These are phyloP conservation scores for Debaryomyces coudertii DNA, from an alignment of 1,139 yeast species.

Conservation along the genomic window DNA sequence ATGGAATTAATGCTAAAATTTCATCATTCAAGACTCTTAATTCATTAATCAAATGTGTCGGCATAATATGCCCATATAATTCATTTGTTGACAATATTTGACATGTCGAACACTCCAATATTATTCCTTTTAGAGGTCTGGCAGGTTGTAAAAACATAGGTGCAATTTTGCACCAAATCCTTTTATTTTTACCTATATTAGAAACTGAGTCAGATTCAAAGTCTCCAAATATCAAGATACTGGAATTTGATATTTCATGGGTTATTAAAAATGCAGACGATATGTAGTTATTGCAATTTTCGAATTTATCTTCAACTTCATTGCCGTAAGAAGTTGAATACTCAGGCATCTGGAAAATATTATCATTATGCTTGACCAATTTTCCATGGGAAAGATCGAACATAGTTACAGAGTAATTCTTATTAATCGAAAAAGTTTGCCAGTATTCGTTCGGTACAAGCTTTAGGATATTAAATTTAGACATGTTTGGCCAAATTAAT, in stretches of 20 bases:
- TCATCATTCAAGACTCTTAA: slow-evolving; percentile 40
- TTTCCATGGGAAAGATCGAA: slow-evolving; percentile 47
- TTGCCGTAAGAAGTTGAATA: slow-evolving; percentile 24
- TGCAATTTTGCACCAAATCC: slow-evolving; percentile 63
- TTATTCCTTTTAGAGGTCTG: slow-evolving; percentile 49
- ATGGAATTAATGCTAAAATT: slow-evolving; percentile 18
- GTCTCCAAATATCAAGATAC: slow-evolving; percentile 74
- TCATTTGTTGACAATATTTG: slow-evolving; percentile 45
- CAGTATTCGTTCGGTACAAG: slow-evolving; percentile 25
- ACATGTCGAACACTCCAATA: slow-evolving; percentile 77
- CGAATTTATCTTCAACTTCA: slow-evolving; percentile 26
- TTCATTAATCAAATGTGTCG: slow-evolving; percentile 62
- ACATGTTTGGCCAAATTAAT: slow-evolving; percentile 76
- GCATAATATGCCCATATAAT: slow-evolving; percentile 81
- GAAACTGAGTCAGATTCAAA: slow-evolving; percentile 69
- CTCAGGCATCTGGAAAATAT: slow-evolving; percentile 23
- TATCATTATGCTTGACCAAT: slow-evolving; percentile 16
- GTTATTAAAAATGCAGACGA: slow-evolving; percentile 55
- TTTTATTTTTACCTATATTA: slow-evolving; percentile 40
- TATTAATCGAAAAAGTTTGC: slow-evolving; percentile 18
- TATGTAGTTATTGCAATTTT: slow-evolving; percentile 4
- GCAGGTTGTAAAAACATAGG: slow-evolving; percentile 39
- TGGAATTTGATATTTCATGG: slow-evolving; percentile 32
- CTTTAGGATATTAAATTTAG: slow-evolving; percentile 35
- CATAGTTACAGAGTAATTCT: slow-evolving; percentile 23